Conservation (phyloP, 345 rosid species). For the Ceriops tagal region DNA sequence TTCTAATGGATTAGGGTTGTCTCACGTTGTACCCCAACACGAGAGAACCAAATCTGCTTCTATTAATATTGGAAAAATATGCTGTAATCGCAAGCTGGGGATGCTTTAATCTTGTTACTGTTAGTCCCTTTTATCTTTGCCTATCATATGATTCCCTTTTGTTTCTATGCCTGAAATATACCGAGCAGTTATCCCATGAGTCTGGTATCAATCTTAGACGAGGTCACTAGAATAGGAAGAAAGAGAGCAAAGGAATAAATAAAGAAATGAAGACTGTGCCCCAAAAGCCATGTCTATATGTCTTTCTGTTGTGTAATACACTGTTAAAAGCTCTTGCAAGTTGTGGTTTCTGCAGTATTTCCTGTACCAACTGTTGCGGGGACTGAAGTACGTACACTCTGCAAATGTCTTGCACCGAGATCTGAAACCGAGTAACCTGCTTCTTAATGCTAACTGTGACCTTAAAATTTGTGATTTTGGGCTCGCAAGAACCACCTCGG, state of each 20-base stretch:
- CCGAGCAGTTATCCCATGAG: no score
- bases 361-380: slow-evolving; percentile 76
- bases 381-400: slow-evolving; percentile 76
- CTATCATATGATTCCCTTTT: no score
- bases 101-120: background rate
- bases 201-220: no score
- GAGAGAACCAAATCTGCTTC: background rate
- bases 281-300: no score
- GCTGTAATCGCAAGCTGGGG: background rate
- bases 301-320: no score
- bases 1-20: background rate
- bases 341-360: slow-evolving; percentile 53
- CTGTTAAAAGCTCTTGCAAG: background rate
- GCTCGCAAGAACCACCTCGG: slow-evolving; percentile 81
- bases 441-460: slow-evolving; percentile 61
- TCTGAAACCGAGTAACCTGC: slow-evolving; percentile 83
- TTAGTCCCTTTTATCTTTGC: background rate
- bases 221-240: no score
- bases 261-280: no score
- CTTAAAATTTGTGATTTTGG: slow-evolving; percentile 85
- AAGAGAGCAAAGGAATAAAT: no score
- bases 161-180: no score
- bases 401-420: slow-evolving; percentile 87
- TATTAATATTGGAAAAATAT: background rate
- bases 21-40: no score